Base-by-base conservation (phyloP, 2,329 filamentous ascomycete species). In the Calycina herbarum region DNA sequence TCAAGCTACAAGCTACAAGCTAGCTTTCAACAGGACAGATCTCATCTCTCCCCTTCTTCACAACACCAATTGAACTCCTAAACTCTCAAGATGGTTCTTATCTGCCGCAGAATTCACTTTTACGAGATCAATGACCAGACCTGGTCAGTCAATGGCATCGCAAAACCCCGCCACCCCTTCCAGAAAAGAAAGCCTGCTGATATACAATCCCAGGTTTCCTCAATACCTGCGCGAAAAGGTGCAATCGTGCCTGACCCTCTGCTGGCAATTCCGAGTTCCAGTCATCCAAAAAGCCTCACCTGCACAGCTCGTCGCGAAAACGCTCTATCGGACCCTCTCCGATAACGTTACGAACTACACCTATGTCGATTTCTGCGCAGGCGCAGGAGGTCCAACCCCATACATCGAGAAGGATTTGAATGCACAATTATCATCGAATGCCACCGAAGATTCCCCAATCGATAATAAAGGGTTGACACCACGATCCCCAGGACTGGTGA, bases 321-420 rank as follows among this genome's bases (percentile, higher is more conserved):
- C 86, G 24, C 82, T 92, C 57, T 79, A 82, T 48, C 77, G 77
- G 27, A 78, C 83, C 54, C 81, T 89, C 15, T 80, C 81, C 42
- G 66, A 73, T 5, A 73, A 79, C 31, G 78, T 86, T 1, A 77
- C 80, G 20, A 76, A 79, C 1, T 87, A 89, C 76, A 86, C 84
- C 20, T 87, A 90, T 71, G 83, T 93, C 67, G 91, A 94, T 78
- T 91, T 93, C 77, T 92, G 90, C 76, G 88, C 90, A 2, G 91
- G 91, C 61, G 88, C 84, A 15, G 91, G 91, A 51, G 90, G 90
- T 0, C 89, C 89, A 0, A 91, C 87, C 1, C 88, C 88, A 0
- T 80, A 79, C 48, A 86, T 91, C 61, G 88, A 90, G 76, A 79
- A 78, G 11, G 78, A 82, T 54, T 74, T 91, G 68, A 91, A 91